phyloP scores from a whole-genome alignment of 495 filamentous ascomycete genomes.

The Penicillium manginii region DNA sequence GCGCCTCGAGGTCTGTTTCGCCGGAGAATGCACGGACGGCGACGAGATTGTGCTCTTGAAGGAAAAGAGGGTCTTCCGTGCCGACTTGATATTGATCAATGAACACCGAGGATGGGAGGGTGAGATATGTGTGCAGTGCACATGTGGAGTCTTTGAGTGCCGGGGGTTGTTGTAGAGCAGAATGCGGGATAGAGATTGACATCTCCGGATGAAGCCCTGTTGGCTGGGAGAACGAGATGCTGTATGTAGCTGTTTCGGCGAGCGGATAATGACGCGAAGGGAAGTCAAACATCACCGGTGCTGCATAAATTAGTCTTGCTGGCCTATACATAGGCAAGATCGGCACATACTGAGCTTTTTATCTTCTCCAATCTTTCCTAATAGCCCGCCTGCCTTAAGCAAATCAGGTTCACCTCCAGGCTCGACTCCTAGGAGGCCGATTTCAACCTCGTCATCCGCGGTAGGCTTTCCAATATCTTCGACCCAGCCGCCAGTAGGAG shows the following conservation, averaged over 20 bases:
- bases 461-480: constrained; percentile 46
- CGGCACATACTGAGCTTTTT: constrained; percentile 61
- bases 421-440: constrained; percentile 79
- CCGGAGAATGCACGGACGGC: constrained; percentile 69
- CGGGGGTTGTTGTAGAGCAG: constrained; percentile 36
- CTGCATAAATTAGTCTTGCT: constrained; percentile 36
- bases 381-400: constrained; percentile 74
- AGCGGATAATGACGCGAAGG: constrained; percentile 78
- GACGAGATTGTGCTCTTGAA: constrained; percentile 74
- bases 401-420: constrained; percentile 67
- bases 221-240: constrained; percentile 61
- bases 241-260: constrained; percentile 47
- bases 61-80: constrained; percentile 65
- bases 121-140: constrained; percentile 80
- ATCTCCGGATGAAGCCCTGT: constrained; percentile 90
- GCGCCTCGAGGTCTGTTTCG: constrained; percentile 91
- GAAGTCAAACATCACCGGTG: constrained; percentile 85
- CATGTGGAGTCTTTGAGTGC: constrained; percentile 55
- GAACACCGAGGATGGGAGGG: constrained; percentile 83
- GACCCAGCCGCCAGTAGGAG: constrained; percentile 51
- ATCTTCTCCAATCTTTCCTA: constrained; percentile 80
- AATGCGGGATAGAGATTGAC: constrained; percentile 53
- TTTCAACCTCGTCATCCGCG: constrained; percentile 62
- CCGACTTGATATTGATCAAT: constrained; percentile 84
- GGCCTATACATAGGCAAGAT: neutral